phyloP scores from a whole-genome alignment of 2,329 filamentous ascomycete genomes.

The Alternaria arbusti region DNA sequence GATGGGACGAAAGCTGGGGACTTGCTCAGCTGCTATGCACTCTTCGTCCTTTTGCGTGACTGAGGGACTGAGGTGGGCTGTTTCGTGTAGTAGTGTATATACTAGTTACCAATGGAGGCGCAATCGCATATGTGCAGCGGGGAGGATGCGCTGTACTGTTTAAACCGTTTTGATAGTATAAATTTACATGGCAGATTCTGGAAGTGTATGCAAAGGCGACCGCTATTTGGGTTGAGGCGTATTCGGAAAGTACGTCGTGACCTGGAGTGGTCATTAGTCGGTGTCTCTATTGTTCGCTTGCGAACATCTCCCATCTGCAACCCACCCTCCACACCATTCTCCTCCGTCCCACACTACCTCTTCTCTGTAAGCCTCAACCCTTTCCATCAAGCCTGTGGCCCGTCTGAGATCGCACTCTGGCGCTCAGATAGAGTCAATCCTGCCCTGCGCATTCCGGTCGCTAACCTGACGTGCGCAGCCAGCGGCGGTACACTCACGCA shows the following conservation, averaged over 20 bases:
- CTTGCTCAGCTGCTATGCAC: slow-evolving; percentile 23
- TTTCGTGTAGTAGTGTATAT: slow-evolving; percentile 14
- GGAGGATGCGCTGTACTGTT: slow-evolving; percentile 21
- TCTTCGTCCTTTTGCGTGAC: slow-evolving; percentile 22
- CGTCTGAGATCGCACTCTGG: slow-evolving; percentile 17
- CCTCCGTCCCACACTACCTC: slow-evolving; percentile 32
- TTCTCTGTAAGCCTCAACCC: slow-evolving; percentile 32
- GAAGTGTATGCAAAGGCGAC: slow-evolving; percentile 26
- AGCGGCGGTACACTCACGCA: slow-evolving; percentile 45
- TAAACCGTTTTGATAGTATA: slow-evolving; percentile 4
- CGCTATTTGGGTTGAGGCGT: slow-evolving; percentile 20
- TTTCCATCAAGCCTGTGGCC: slow-evolving; percentile 21
- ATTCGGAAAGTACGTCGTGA: slow-evolving; percentile 30
- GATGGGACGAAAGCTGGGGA: slow-evolving; percentile 19
- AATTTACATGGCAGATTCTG: slow-evolving; percentile 15
- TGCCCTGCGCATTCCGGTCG: slow-evolving; percentile 31
- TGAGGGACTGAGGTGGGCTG: slow-evolving; percentile 9
- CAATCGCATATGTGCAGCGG: slow-evolving; percentile 19
- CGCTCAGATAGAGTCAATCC: slow-evolving; percentile 16
- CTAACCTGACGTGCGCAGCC: slow-evolving; percentile 42
- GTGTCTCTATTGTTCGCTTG: slow-evolving; percentile 37
- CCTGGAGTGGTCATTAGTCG: slow-evolving; percentile 32
- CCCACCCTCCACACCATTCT: slow-evolving; percentile 33
- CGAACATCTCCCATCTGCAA: slow-evolving; percentile 26
- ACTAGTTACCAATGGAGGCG: slow-evolving; percentile 18